These are phyloP conservation scores for Thymus mandschuricus DNA, from an alignment of 257 asterid species.

Conservation along the genomic window DNA sequence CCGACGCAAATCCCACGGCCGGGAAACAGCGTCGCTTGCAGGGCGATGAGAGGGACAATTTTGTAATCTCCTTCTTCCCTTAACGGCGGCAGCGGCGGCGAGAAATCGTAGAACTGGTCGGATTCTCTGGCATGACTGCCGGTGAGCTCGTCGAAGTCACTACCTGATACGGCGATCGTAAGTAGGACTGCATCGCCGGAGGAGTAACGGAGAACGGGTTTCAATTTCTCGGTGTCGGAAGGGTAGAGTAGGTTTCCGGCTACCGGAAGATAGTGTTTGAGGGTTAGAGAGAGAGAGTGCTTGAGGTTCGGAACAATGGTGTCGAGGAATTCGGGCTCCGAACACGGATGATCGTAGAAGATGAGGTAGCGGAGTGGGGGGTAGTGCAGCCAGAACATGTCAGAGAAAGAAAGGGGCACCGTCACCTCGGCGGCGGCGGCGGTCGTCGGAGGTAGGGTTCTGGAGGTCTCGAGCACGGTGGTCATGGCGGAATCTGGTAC, in stretches of 20 bases:
- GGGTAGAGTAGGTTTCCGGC: conserved; percentile 43
- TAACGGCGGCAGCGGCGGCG: conserved; percentile 39
- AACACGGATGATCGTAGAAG: conserved; percentile 45
- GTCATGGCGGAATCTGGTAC: conserved; percentile 12
- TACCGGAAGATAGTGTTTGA: conserved; percentile 47
- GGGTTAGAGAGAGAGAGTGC: conserved; percentile 54
- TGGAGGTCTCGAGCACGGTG: conserved; percentile 24
- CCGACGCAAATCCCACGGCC: conserved; percentile 36
- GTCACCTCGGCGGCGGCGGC: conserved; percentile 27
- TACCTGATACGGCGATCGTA: conserved; percentile 26
- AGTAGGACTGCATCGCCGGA: conserved; percentile 32
- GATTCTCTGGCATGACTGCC: conserved; percentile 36
- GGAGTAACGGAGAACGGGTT: conserved; percentile 35
- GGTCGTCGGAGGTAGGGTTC: conserved; percentile 32
- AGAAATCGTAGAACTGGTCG: conserved; percentile 41
- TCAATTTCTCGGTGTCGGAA: not conserved
- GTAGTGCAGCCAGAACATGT: conserved; percentile 48
- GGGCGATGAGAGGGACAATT: conserved; percentile 35
- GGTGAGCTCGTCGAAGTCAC: conserved; percentile 33
- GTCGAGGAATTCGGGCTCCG: conserved; percentile 36
- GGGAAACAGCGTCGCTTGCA: conserved; percentile 55
- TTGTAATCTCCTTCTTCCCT: conserved; percentile 24
- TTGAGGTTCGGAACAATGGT: conserved; percentile 50
- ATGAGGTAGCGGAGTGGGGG: conserved; percentile 42
- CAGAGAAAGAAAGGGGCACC: conserved; percentile 47